Evolutionary conservation across 2,329 filamentous ascomycete species (phyloP), one percentile per base, ranked within the genome.

Genomic region (Fusarium brachygibbosum): DNA sequence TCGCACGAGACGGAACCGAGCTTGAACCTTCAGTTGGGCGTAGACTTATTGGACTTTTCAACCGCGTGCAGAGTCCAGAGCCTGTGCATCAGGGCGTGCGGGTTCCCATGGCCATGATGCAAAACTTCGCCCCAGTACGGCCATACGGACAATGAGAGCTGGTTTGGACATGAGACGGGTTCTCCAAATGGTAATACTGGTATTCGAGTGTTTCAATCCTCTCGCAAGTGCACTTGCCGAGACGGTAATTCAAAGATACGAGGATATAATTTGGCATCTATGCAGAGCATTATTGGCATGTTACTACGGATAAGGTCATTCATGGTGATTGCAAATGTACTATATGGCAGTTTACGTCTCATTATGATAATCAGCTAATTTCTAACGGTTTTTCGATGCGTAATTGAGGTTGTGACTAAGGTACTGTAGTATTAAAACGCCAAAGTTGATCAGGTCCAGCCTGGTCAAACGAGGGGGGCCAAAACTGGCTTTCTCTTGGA

Each of bases 1-100:
- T 98, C 76, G 95, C 95, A 25, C 87, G 95, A 74, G 95, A 98
- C 74, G 95, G 95, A 3, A 98, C 95, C 0, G 95, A 98, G 78
- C 83, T 98, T 54, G 95, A 98, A 79, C 92, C 94, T 29, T 87
- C 85, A 31, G 87, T 97, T 42, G 95, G 94, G 7, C 88, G 89
- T 73, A 88, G 88, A 73, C 82, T 98, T 55, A 84, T 97, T 66
- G 89, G 90, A 44, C 86, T 98, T 74, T 98, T 98, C 79, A 91
- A 93, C 72, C 82, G 85, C 17, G 77, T 79, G 1, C 84, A 84
- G 58, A 84, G 78, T 40, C 79, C 83, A 9, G 74, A 70, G 3
- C 68, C 76, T 3, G 63, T 74, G 29, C 71, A 77, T 17, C 73
- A 77, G 58, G 74, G 74, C 8, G 69, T 74, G 68, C 75, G 76